Evolutionary conservation across 148 eudicot genomes (phyloP).

Genomic region (Camellia japonica): DNA sequence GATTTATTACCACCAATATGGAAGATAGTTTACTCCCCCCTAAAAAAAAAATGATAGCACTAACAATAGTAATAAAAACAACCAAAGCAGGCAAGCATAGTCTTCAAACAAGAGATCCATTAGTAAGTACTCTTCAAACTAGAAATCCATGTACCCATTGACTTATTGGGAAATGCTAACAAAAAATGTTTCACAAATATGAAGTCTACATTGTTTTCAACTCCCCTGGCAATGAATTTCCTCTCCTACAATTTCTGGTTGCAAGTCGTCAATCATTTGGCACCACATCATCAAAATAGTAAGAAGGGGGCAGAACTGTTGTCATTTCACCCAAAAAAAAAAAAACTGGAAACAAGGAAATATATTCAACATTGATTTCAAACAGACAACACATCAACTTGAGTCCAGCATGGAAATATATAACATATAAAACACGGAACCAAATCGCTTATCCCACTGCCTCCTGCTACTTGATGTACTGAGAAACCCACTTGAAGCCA

Average conservation of each 20-base stretch:
- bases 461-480: slow-evolving; percentile 38
- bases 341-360: neutral
- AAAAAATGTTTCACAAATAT: neutral
- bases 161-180: slow-evolving; percentile 10
- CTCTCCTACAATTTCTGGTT: slow-evolving; percentile 1
- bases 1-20: too few relatives aligned
- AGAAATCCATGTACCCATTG: neutral
- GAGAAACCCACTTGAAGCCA: slow-evolving; percentile 46
- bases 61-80: neutral
- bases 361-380: slow-evolving; percentile 27
- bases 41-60: too few relatives aligned
- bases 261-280: slow-evolving; percentile 14
- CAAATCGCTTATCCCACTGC: neutral
- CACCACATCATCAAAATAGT: neutral
- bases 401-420: slow-evolving; percentile 17
- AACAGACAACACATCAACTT: slow-evolving; percentile 24
- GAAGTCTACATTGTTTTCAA: neutral
- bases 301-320: neutral
- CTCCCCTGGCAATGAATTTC: too few relatives aligned
- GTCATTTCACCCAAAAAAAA: slow-evolving; percentile 17
- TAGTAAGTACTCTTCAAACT: neutral
- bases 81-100: neutral
- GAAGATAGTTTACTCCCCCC: too few relatives aligned
- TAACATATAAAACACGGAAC: slow-evolving; percentile 6
- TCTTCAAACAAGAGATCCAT: neutral